A percentile compares a stretch with the other conserved stretches of the same genome.
phyloP scores from a whole-genome alignment of 1,284 basidiomycete genomes.

The Caloboletus firmus region DNA sequence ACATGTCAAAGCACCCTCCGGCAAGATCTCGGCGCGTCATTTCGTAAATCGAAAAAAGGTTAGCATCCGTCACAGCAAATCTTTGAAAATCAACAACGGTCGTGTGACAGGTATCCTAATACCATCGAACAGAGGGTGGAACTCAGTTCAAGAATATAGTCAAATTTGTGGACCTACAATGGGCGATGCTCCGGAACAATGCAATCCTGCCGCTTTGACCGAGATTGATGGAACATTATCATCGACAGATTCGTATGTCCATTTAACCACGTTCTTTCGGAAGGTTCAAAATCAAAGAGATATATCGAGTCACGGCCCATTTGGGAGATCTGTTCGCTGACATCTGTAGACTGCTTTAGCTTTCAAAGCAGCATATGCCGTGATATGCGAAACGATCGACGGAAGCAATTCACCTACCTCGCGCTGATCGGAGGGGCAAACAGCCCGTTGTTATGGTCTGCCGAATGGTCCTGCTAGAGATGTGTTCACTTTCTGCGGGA shows the following conservation, averaged over 20 bases:
- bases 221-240: neutral
- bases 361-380: neutral
- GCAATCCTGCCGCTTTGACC: constrained; percentile 4
- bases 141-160: neutral
- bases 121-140: neutral
- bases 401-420: neutral
- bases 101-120: neutral
- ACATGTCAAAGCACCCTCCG: constrained; percentile 3
- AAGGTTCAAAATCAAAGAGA: neutral
- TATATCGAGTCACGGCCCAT: neutral
- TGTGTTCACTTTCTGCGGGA: neutral
- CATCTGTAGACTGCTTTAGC: neutral
- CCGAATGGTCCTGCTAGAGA: neutral
- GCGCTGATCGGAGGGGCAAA: neutral
- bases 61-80: neutral
- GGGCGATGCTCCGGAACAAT: constrained; percentile 4
- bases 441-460: neutral
- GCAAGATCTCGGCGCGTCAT: neutral
- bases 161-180: constrained; percentile 2
- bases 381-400: neutral
- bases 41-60: neutral
- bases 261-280: neutral
- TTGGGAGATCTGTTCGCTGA: neutral
- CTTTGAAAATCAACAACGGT: neutral
- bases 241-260: neutral